Base-by-base conservation (phyloP, 768 basidiomycete genomes). In the Pisolithus tinctorius region DNA sequence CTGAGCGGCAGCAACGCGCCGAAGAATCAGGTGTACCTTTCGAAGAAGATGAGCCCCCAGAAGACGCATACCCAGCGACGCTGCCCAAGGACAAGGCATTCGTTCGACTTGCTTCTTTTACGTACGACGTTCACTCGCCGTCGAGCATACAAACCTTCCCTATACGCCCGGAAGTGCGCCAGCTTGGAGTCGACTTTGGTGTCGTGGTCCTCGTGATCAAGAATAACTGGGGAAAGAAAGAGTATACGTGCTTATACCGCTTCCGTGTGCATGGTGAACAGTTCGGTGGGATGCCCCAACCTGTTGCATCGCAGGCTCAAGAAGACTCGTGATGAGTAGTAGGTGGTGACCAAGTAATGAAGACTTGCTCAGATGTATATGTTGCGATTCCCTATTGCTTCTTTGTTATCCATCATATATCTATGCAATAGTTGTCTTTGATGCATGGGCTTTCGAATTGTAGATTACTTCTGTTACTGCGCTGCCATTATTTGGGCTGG, bases 171-270 rank as follows among this genome's bases (percentile, higher is more conserved):
- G 84, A 85, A 49, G 75, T 94, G 34, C 74, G 70, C 51, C 79
- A 79, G 6, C 74, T 93, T 7, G 84, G 77, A 7, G 71, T 96
- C 39, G 91, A 93, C 65, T 86, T 95, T 60, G 89, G 89, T 2
- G 72, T 95, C 48, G 88, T 97, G 26, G 82, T 86, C 53, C 73
- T 96, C 62, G 73, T 80, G 55, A 74, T 98, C 58, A 76, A 82
- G 68, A 86, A 74, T 63, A 98, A 97, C 63, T 97, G 93, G 86
- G 95, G 94, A 39, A 74, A 75, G 67, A 74, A 76, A 6, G 82
- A 86, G 51, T 90, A 79, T 63, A 96, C 94, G 0, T 98, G 95
- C 67, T 68, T 98, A 37, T 98, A 93, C 68, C 82, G 89, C 41
- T 72, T 92, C 69, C 79, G 89, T 40, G 86, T 89, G 29, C 88